phyloP scores from a whole-genome alignment of 345 rosid genomes.

The Rhodamnia rubescens region DNA sequence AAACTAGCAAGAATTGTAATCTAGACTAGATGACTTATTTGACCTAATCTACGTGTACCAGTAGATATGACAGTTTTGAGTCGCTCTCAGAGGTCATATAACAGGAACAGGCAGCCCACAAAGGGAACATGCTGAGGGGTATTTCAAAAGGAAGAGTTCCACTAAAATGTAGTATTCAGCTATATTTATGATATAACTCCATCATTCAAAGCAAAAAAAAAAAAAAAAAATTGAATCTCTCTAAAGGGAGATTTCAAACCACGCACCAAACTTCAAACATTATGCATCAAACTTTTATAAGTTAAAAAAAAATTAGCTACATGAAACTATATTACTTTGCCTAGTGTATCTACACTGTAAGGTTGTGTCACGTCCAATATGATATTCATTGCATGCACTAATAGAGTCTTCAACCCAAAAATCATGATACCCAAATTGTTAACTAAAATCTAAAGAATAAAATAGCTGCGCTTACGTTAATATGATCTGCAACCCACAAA shows the following conservation, averaged over 20 bases:
- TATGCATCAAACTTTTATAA: neutral
- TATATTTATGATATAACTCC: neutral
- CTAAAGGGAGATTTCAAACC: neutral
- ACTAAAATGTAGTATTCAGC: neutral
- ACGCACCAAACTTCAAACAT: neutral
- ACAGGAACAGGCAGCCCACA: neutral
- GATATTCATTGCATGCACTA: neutral
- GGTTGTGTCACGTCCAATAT: neutral
- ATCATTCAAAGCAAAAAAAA: neutral
- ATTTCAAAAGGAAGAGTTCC: neutral
- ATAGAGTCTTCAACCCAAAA: neutral
- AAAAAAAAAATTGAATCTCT: neutral
- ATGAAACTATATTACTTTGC: neutral
- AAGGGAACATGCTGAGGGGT: neutral
- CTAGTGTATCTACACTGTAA: neutral
- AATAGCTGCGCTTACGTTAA: slow-evolving; percentile 32
- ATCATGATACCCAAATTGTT: neutral
- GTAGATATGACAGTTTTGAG: neutral
- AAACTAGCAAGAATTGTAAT: neutral
- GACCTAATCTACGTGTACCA: neutral
- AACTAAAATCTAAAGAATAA: neutral
- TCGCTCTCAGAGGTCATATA: neutral
- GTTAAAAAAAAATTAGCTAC: neutral
- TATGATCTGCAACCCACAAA: slow-evolving; percentile 78
- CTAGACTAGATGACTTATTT: neutral